Percentiles rank a stretch among this genome's conserved stretches.
Conservation (phyloP, 2,329 filamentous ascomycete species). For the Ascochyta viciae-villosae region DNA sequence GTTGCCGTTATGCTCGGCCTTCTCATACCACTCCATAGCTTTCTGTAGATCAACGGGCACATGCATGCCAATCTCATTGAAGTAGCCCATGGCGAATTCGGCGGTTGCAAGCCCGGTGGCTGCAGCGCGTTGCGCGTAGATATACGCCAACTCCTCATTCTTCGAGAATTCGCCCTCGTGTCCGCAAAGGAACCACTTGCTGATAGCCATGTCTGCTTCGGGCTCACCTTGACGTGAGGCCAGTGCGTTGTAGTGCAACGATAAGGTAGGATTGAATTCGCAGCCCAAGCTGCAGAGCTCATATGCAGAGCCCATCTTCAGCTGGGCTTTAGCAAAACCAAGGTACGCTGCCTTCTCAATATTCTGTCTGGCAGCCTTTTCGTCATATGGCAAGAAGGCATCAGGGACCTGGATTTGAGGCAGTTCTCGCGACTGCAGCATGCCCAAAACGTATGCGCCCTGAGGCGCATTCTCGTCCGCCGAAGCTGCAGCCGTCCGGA, state of each 20-base stretch:
- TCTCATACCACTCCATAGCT: conserved; percentile 87
- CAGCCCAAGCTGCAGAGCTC: conserved; percentile 93
- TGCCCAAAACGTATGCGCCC: conserved; percentile 92
- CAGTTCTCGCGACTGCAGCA: conserved; percentile 89
- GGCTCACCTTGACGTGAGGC: conserved; percentile 90
- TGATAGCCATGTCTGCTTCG: conserved; percentile 94
- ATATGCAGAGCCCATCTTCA: conserved; percentile 96
- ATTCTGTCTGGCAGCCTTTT: conserved; percentile 78
- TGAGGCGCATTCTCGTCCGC: conserved; percentile 97
- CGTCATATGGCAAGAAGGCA: conserved; percentile 71
- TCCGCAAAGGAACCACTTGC: conserved; percentile 97
- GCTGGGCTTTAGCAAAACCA: conserved; percentile 93
- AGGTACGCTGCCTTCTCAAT: conserved; percentile 97
- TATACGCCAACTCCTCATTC: conserved; percentile 92
- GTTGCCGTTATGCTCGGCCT: conserved; percentile 89
- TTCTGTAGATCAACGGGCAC: conserved; percentile 83
- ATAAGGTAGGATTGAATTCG: conserved; percentile 91
- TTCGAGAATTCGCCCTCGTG: conserved; percentile 92
- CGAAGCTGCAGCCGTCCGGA: conserved; percentile 80
- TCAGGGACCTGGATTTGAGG: conserved; percentile 88
- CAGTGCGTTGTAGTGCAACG: conserved; percentile 93
- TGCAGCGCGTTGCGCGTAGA: conserved; percentile 88
- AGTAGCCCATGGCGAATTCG: conserved; percentile 97
- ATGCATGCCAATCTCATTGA: conserved; percentile 94
- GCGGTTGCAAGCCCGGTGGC: conserved; percentile 82